Evolutionary conservation across 2,329 filamentous ascomycete genomes (phyloP).

Genomic region (Hymenoscyphus scutula): DNA sequence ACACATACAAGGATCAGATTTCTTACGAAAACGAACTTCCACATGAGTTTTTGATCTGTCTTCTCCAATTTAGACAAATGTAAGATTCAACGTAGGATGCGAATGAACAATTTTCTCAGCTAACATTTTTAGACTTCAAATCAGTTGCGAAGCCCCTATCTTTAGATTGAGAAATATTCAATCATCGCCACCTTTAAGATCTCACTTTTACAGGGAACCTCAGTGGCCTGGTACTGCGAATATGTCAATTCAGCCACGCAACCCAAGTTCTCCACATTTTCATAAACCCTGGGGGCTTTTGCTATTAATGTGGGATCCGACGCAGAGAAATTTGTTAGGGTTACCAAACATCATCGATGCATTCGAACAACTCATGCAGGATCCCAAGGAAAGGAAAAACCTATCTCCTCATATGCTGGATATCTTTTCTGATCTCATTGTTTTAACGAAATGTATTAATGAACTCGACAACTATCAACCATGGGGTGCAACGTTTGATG

Average conservation of each 20-base stretch:
- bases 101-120: neutral
- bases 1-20: slow-evolving; percentile 32
- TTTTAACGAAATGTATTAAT: neutral
- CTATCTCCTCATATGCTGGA: neutral
- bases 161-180: slow-evolving; percentile 26
- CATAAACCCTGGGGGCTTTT: neutral
- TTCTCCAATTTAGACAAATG: neutral
- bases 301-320: neutral
- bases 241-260: slow-evolving; percentile 13
- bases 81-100: neutral
- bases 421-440: neutral
- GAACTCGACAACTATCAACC: neutral
- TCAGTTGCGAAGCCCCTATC: neutral
- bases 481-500: neutral
- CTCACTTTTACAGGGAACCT: slow-evolving; percentile 39
- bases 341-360: neutral
- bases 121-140: neutral
- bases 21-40: neutral
- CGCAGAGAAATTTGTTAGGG: neutral
- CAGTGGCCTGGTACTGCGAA: slow-evolving; percentile 28
- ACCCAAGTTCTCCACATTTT: neutral
- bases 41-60: neutral
- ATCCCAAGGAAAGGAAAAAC: neutral
- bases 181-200: slow-evolving; percentile 36
- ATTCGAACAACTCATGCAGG: neutral